Evolutionary conservation across 306 rosid genomes (phyloP).

Genomic region (Hippophae rhamnoides): DNA sequence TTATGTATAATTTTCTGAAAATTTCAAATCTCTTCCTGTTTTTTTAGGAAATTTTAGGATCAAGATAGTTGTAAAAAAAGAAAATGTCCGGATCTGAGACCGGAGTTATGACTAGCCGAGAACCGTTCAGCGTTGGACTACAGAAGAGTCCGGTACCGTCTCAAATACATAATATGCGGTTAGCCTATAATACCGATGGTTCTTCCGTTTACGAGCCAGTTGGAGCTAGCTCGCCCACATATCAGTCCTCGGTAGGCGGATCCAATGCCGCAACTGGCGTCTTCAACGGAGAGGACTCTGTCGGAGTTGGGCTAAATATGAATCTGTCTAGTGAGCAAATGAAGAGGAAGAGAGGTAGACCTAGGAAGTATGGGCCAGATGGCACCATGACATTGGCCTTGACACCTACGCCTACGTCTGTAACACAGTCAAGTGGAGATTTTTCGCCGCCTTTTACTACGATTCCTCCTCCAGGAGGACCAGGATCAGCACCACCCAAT

Average conservation of each 20-base stretch:
- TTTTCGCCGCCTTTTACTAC: constrained; percentile 26
- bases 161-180: constrained; percentile 26
- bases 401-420: constrained; percentile 12
- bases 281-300: constrained; percentile 14
- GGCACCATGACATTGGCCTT: constrained; percentile 41
- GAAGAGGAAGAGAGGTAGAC: constrained; percentile 75
- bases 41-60: constrained; percentile 9
- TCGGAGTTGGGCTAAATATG: constrained; percentile 21
- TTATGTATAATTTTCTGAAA: background rate
- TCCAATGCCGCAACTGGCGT: background rate
- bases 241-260: constrained; percentile 17
- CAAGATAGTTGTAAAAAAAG: background rate
- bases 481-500: constrained; percentile 18
- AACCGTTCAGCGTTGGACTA: constrained; percentile 32
- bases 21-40: constrained; percentile 5
- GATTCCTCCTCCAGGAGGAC: constrained; percentile 15
- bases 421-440: constrained; percentile 25
- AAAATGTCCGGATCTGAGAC: constrained; percentile 63
- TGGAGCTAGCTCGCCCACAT: constrained; percentile 19
- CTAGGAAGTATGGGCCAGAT: constrained; percentile 66
- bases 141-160: constrained; percentile 21
- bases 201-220: constrained; percentile 28
- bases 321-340: constrained; percentile 28
- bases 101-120: constrained; percentile 44
- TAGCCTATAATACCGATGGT: constrained; percentile 35